A percentile compares a stretch with the other conserved stretches of the same genome.
phyloP scores from a whole-genome alignment of 345 rosid species.

The Sisymbrium irio region DNA sequence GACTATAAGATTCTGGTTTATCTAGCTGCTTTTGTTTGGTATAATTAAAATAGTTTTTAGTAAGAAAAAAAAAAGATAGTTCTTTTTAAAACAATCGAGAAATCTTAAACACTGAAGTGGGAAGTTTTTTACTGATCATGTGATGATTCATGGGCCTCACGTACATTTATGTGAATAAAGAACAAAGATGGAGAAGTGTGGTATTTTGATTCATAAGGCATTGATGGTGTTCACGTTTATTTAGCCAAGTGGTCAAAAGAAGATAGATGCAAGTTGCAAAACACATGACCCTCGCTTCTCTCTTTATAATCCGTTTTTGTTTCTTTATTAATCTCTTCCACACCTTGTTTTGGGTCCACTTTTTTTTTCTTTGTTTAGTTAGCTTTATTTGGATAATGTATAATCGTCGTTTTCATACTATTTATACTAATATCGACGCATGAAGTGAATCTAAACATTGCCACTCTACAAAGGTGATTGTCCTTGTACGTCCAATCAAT shows the following conservation, averaged over 20 bases:
- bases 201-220: conserved; percentile 1
- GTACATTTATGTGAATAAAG: background rate
- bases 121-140: background rate
- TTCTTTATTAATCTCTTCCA: conserved; percentile 4
- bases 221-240: conserved; percentile 28
- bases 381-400: conserved; percentile 3
- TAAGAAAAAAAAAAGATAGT: too few relatives aligned
- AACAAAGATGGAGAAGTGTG: background rate
- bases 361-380: background rate
- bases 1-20: too few relatives aligned
- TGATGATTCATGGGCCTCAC: conserved; percentile 1
- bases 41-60: too few relatives aligned
- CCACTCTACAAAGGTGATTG: conserved; percentile 30
- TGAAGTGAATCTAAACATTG: conserved; percentile 33
- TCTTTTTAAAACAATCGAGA: too few relatives aligned
- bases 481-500: conserved; percentile 17
- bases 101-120: too few relatives aligned
- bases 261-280: conserved; percentile 6
- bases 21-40: too few relatives aligned
- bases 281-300: conserved; percentile 14
- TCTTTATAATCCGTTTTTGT: background rate
- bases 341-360: conserved; percentile 18
- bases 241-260: conserved; percentile 18
- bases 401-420: conserved; percentile 14
- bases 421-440: conserved; percentile 13